phyloP scores from a whole-genome alignment of 306 rosid species.

The Prosopis cineraria region DNA sequence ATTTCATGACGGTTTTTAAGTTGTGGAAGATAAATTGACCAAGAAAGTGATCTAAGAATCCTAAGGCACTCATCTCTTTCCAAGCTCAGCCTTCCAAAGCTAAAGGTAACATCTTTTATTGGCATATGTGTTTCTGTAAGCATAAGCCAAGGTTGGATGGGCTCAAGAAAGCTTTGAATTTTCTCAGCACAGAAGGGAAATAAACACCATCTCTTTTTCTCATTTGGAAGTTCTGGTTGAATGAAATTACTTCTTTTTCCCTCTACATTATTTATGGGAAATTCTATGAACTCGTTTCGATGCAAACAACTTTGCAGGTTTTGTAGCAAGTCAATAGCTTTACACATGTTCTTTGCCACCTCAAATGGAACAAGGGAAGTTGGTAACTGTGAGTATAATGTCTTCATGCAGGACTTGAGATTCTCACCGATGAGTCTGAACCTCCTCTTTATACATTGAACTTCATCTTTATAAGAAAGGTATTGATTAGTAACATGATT shows the following conservation, averaged over 20 bases:
- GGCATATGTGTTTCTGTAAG: no score
- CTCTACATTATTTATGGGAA: neutral
- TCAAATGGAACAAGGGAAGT: slow-evolving; percentile 40
- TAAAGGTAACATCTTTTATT: neutral
- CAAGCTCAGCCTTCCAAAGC: slow-evolving; percentile 1
- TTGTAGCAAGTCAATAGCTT: slow-evolving; percentile 27
- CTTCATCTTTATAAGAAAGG: slow-evolving; percentile 23
- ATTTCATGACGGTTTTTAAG: neutral
- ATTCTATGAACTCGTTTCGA: neutral
- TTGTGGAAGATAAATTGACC: slow-evolving; percentile 11
- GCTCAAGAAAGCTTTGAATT: neutral
- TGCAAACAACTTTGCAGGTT: slow-evolving; percentile 23
- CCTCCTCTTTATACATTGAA: slow-evolving; percentile 36
- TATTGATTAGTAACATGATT: slow-evolving; percentile 8
- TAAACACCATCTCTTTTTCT: no score
- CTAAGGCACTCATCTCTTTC: slow-evolving; percentile 9
- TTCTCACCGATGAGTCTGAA: slow-evolving; percentile 11
- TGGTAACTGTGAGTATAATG: slow-evolving; percentile 53
- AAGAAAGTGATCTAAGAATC: slow-evolving; percentile 10
- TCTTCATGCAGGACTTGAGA: slow-evolving; percentile 23
- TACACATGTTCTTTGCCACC: slow-evolving; percentile 25
- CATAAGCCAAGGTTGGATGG: neutral
- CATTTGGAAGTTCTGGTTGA: neutral
- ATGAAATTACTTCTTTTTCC: neutral
- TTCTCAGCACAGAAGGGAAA: no score